phyloP scores from a whole-genome alignment of 2,329 filamentous ascomycete species.

The Epichloe sibirici region DNA sequence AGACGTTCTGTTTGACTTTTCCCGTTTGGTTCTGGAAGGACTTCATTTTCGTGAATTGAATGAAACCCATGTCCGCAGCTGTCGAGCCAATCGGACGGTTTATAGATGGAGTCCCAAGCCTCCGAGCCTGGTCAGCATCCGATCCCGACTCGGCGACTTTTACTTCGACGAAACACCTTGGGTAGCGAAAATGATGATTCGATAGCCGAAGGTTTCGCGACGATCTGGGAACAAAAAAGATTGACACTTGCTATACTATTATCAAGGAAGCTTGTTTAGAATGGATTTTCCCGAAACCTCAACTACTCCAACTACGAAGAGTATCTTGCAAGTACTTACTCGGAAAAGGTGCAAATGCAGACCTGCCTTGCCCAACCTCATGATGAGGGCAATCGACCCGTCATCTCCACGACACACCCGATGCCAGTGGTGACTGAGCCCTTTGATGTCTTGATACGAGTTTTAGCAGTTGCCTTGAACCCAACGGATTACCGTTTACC shows the following conservation, averaged over 20 bases:
- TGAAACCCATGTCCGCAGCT: no score
- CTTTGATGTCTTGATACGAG: constrained; percentile 9
- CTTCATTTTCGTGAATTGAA: no score
- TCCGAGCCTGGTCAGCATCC: neutral
- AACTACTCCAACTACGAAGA: no score
- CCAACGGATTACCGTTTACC: constrained; percentile 18
- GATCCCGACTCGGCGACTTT: neutral
- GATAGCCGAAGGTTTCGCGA: no score
- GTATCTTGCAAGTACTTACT: neutral
- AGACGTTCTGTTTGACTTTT: no score
- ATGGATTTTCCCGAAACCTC: no score
- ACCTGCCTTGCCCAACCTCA: neutral
- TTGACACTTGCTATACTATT: no score
- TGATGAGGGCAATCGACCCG: neutral
- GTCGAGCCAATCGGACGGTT: neutral
- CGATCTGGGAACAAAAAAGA: neutral
- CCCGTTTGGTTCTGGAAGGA: no score
- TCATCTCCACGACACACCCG: neutral
- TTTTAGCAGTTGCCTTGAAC: constrained; percentile 16
- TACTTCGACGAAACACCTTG: neutral
- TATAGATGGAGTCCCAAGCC: neutral
- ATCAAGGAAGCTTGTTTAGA: no score
- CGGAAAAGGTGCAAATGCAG: neutral
- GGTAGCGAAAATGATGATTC: no score
- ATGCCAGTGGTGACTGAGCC: neutral